Conservation (phyloP, 371 early-diverging fungal species). For the Chytridium lagenaria region DNA sequence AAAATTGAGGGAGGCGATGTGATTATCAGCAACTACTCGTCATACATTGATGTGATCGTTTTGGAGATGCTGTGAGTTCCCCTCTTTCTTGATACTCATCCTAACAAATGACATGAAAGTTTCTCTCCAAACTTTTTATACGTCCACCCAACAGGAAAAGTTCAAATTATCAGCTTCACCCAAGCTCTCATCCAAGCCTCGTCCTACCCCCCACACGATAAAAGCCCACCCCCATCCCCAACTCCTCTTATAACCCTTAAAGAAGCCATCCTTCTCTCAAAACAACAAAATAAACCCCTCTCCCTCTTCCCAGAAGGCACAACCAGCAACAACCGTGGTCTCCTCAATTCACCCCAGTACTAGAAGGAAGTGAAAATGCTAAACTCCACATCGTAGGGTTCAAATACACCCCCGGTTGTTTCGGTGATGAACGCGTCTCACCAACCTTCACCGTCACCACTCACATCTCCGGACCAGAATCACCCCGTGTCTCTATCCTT, state of each 20-base stretch:
- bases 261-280: neutral
- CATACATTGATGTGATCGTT: constrained; percentile 83
- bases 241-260: constrained; percentile 8
- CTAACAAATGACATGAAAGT: neutral
- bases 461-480: constrained; percentile 6
- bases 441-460: constrained; percentile 15
- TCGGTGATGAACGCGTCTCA: neutral
- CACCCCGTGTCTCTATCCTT: constrained; percentile 31
- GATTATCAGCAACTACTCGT: constrained; percentile 82
- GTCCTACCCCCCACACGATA: constrained; percentile 33
- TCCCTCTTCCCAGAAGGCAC: constrained; percentile 89
- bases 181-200: constrained; percentile 54
- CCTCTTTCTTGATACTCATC: neutral
- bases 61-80: constrained; percentile 57
- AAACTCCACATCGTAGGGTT: constrained; percentile 62
- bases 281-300: constrained; percentile 64
- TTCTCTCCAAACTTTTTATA: constrained; percentile 62
- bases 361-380: constrained; percentile 42
- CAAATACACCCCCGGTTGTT: constrained; percentile 33
- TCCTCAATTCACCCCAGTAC: constrained; percentile 78
- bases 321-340: constrained; percentile 85
- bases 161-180: constrained; percentile 63
- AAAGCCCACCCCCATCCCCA: constrained; percentile 44
- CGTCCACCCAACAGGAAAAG: constrained; percentile 59
- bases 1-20: constrained; percentile 64